Evolutionary conservation across 73 alveolate species (phyloP), one percentile per base, ranked within the genome.

Genomic region (Paramecium pentaurelia): DNA sequence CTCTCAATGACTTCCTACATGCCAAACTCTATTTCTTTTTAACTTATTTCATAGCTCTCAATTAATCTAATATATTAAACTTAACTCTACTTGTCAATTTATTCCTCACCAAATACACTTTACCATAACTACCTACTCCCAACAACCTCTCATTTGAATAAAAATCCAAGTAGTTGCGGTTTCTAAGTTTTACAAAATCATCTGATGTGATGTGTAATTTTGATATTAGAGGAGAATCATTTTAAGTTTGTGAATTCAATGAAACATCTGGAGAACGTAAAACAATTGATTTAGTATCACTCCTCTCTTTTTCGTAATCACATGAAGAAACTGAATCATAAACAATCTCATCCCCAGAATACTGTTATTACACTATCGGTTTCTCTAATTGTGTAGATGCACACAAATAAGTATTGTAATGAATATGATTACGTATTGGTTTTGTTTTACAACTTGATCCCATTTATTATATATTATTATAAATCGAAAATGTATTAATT

Each of bases 21-120:
- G 51, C 34, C 7, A 22, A 9, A 36, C 60, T 73, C 60, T 73
- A n/a, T 22, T 73, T 32, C 47, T 14, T 40, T 20, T 64, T 64
- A 2, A 73, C 10, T 38, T 73, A 73, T 73, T 73, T 73, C 87
- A 73, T 73, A 1, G 87, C 87, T 73, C 87, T 73, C 34, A 73
- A 9, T 37, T 73, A 38, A 44, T 73, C 87, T 64, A 64, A 60
- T 12, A 28, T 64, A 3, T 64, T 10, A 16, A 54, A 54, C 27
- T 28, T 10, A 64, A 32, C 27, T 32, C 47, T 64, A 64, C 84
- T 64, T 64, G 84, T 64, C 9, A 25, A 34, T 64, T 64, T 64
- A 12, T 34, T 64, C 47, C 84, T 64, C 84, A 64, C 87, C 32
- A 73, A 73, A 73, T 73, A 73, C 18, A 40, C 87, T 27, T 73